Base-by-base conservation (phyloP, 257 asterid genomes). In the Thymus mandschuricus region DNA sequence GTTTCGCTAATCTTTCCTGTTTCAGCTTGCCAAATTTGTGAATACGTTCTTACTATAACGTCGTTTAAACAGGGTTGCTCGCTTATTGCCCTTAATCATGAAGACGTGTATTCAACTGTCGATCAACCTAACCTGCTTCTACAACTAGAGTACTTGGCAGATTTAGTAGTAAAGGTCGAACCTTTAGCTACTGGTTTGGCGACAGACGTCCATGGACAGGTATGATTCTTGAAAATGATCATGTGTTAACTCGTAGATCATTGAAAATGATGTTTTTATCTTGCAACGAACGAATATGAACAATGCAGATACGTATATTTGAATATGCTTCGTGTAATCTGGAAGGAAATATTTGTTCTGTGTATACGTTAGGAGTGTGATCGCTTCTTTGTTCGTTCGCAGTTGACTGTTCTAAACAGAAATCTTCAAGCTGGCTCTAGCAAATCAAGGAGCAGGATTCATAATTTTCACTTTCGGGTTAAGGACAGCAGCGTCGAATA, bases 151-250 rank as follows among this genome's bases (percentile, higher is more conserved):
- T 85, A 84, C 77, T 57, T 88, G 11, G 96, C 99, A 1, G 92
- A 89, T 81, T 75, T 84, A 21, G 84, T 88, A 62, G 84, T 95
- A 60, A 95, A 86, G 73, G 90, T 89, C 6, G 95, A 95, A 70
- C 99, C 99, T 76, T 81, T 95, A 81, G 90, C 92, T 30, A 92
- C 99, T 74, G 99, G 98, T 78, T 83, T 91, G 45, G 99, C 99
- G 46, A 75, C 83, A 34, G 98, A 92, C 13, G 94, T 95, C 62
- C 99, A 95, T 82, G 99, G 99, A 63, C 99, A 91, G 98, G 98
- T 91, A 80, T 46, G 35, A 11, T 52, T 66, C 11, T 66, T 21
- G 56, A 11, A 54, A n/a, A 54, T 41, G 11, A 11, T 73, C 43
- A 10, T 7, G n/a, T 43, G 29, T 8, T 30, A 30, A 27, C 21